A percentile compares a stretch with the other conserved stretches of the same genome.
Evolutionary conservation across 768 basidiomycete species (phyloP).

Genomic region (Gelatoporia subvermispora): DNA sequence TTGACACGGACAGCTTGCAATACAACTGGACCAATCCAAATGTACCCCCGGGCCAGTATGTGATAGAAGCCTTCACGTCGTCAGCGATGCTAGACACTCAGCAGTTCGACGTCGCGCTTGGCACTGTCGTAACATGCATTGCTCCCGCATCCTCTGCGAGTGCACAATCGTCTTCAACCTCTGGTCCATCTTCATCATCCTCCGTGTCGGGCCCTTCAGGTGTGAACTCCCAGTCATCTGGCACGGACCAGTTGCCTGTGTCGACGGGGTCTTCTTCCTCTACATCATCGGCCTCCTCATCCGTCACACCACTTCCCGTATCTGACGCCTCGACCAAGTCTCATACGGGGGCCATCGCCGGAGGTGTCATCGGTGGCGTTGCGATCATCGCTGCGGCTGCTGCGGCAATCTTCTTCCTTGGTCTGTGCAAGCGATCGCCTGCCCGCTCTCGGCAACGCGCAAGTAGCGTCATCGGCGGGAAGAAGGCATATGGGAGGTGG

Average conservation of each 20-base stretch:
- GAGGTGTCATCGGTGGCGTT: constrained; percentile 46
- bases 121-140: constrained; percentile 7
- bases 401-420: constrained; percentile 25
- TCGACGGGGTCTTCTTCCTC: constrained; percentile 16
- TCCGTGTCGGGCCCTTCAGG: background rate
- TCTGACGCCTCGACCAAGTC: constrained; percentile 4
- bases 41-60: constrained; percentile 45
- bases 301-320: constrained; percentile 4
- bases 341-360: constrained; percentile 44
- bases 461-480: constrained; percentile 1
- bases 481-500: constrained; percentile 10
- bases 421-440: constrained; percentile 13
- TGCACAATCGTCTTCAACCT: constrained; percentile 8
- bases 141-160: constrained; percentile 2
- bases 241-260: constrained; percentile 8
- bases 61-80: constrained; percentile 42
- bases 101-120: constrained; percentile 2
- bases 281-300: constrained; percentile 4
- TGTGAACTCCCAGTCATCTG: too few relatives aligned
- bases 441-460: constrained; percentile 12
- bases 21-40: constrained; percentile 45
- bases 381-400: constrained; percentile 33
- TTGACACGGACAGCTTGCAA: background rate
- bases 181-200: background rate
- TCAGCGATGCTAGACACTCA: constrained; percentile 19